Evolutionary conservation across 2,329 filamentous ascomycete genomes (phyloP).

Genomic region (Cryoendolithus antarcticus): DNA sequence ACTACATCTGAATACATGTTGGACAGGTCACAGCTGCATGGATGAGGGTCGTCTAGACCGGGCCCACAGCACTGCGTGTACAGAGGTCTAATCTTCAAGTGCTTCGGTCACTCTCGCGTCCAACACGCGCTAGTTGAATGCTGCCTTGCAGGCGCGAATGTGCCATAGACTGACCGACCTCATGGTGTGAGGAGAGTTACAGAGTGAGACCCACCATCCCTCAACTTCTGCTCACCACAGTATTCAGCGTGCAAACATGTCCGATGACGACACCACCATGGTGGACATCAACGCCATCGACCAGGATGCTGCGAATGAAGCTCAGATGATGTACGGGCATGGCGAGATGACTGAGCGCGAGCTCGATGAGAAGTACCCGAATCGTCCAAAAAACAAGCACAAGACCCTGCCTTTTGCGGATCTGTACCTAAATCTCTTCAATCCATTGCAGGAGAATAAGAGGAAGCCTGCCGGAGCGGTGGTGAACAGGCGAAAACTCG

Average conservation of each 20-base stretch:
- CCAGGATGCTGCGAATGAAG: slow-evolving; percentile 33
- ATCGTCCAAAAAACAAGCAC: slow-evolving; percentile 67
- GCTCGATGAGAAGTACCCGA: slow-evolving; percentile 54
- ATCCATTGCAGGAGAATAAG: slow-evolving; percentile 66
- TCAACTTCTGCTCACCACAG: too few relatives aligned
- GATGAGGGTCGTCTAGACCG: too few relatives aligned
- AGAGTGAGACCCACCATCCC: too few relatives aligned
- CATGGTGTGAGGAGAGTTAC: too few relatives aligned
- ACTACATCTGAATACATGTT: too few relatives aligned
- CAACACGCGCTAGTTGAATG: too few relatives aligned
- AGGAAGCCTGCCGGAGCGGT: slow-evolving; percentile 48
- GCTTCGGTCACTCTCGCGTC: too few relatives aligned
- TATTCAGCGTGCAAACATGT: slow-evolving; percentile 1
- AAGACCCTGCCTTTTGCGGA: slow-evolving; percentile 73
- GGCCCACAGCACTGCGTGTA: too few relatives aligned
- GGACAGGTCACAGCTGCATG: too few relatives aligned
- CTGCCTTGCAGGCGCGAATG: too few relatives aligned
- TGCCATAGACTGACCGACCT: too few relatives aligned
- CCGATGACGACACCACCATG: slow-evolving; percentile 15
- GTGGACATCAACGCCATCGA: slow-evolving; percentile 13
- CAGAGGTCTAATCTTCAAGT: too few relatives aligned
- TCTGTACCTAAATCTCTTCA: slow-evolving; percentile 66
- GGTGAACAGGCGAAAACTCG: slow-evolving; percentile 24
- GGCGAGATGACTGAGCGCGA: slow-evolving; percentile 32
- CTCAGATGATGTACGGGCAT: slow-evolving; percentile 37